Percentiles rank a stretch among this genome's conserved stretches.
These are phyloP conservation scores for Botrytis paeoniae DNA, from an alignment of 2,329 filamentous ascomycete species.

Conservation along the genomic window DNA sequence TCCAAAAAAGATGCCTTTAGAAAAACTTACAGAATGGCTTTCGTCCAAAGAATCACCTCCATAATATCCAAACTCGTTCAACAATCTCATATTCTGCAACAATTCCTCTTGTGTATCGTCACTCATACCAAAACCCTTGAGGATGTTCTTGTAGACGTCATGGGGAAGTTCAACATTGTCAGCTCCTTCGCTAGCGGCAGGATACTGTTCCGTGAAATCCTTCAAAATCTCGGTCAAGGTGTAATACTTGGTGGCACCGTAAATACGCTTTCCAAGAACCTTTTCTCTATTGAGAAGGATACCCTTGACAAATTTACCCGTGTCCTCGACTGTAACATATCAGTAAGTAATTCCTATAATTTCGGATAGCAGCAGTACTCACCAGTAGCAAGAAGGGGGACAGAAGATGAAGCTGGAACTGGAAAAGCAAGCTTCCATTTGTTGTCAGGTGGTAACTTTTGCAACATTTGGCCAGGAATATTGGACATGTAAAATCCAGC, in stretches of 20 bases:
- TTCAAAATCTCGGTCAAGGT: slow-evolving; percentile 43
- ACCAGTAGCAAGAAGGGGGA: slow-evolving; percentile 38
- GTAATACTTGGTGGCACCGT: slow-evolving; percentile 44
- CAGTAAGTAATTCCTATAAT: background rate
- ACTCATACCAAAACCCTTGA: slow-evolving; percentile 40
- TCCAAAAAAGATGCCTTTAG: background rate
- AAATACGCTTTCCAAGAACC: slow-evolving; percentile 44
- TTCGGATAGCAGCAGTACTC: background rate
- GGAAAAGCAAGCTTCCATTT: slow-evolving; percentile 35
- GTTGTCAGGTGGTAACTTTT: slow-evolving; percentile 32
- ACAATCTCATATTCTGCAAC: slow-evolving; percentile 51
- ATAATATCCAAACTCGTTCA: slow-evolving; percentile 53
- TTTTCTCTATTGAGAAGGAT: slow-evolving; percentile 38
- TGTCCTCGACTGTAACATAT: slow-evolving; percentile 32
- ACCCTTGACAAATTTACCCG: slow-evolving; percentile 38
- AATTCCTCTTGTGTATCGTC: slow-evolving; percentile 47
- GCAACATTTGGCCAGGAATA: slow-evolving; percentile 35
- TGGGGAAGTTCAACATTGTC: slow-evolving; percentile 40
- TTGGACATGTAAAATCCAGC: slow-evolving; percentile 54
- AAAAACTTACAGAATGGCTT: slow-evolving; percentile 37
- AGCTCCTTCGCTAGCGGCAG: slow-evolving; percentile 42
- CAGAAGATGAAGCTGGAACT: slow-evolving; percentile 34
- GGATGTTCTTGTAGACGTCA: slow-evolving; percentile 42
- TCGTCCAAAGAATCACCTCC: slow-evolving; percentile 44
- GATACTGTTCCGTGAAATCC: slow-evolving; percentile 42